Evolutionary conservation across 768 basidiomycete species (phyloP).

Genomic region (Tylopilus sp.): DNA sequence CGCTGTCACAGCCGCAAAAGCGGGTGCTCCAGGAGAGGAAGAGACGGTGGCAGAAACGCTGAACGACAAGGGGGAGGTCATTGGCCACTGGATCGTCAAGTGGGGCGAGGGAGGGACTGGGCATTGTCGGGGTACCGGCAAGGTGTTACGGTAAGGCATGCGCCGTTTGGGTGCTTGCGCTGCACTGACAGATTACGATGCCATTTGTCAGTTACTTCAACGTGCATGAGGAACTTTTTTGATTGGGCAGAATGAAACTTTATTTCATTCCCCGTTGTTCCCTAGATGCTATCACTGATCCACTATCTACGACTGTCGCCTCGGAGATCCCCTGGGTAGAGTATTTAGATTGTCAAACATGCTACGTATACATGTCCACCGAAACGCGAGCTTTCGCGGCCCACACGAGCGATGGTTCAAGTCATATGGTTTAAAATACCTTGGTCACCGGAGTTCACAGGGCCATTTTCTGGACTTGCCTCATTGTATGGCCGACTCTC

Average conservation of each 20-base stretch:
- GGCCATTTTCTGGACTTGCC: too few species aligned
- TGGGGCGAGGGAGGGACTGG: slow-evolving; percentile 70
- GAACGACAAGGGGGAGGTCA: slow-evolving; percentile 51
- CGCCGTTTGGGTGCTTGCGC: not conserved
- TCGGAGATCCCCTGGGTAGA: not conserved
- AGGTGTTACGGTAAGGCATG: slow-evolving; percentile 57
- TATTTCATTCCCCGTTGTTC: not conserved
- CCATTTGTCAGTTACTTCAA: slow-evolving; percentile 41
- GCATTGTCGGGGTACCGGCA: slow-evolving; percentile 59
- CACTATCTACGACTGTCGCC: not conserved
- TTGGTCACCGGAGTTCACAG: not conserved
- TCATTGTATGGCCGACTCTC: too few species aligned
- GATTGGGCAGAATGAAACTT: slow-evolving; percentile 2
- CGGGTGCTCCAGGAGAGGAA: slow-evolving; percentile 46
- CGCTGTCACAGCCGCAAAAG: slow-evolving; percentile 27
- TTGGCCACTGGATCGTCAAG: slow-evolving; percentile 76
- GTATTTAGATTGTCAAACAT: too few species aligned
- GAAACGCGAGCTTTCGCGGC: not conserved
- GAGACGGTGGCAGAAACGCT: slow-evolving; percentile 81
- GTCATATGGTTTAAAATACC: not conserved
- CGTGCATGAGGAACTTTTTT: slow-evolving; percentile 49
- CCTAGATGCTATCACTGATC: not conserved
- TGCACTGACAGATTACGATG: not conserved
- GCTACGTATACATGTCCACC: not conserved
- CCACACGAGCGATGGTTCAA: not conserved